A percentile compares a stretch with the other conserved stretches of the same genome.
Evolutionary conservation across 2,329 filamentous ascomycete species (phyloP).

Genomic region (Penicillium glabrum): DNA sequence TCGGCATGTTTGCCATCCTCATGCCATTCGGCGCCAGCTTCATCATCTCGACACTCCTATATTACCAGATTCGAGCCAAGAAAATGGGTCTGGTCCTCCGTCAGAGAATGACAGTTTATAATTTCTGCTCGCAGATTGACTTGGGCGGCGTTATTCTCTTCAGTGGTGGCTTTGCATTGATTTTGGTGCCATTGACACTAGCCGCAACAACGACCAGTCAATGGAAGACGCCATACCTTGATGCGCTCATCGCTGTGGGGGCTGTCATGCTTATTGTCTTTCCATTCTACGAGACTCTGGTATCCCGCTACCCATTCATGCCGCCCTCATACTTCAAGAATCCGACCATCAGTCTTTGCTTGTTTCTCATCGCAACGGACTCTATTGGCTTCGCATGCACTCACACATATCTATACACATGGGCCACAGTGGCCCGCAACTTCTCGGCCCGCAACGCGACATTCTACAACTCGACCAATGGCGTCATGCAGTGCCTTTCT

Average conservation of each 20-base stretch:
- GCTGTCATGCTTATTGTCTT: conserved; percentile 42
- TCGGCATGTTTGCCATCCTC: conserved; percentile 46
- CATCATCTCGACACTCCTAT: conserved; percentile 39
- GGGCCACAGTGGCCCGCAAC: conserved; percentile 46
- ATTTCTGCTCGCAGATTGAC: conserved; percentile 37
- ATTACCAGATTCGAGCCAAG: conserved; percentile 37
- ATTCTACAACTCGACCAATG: conserved; percentile 41
- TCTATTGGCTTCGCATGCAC: conserved; percentile 46
- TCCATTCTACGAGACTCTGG: conserved; percentile 50
- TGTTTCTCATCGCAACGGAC: conserved; percentile 45
- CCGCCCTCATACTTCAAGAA: conserved; percentile 49
- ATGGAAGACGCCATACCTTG: conserved; percentile 50
- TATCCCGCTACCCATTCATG: conserved; percentile 48
- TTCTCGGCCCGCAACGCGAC: conserved; percentile 44
- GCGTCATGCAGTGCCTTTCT: conserved; percentile 45
- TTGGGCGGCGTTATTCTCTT: conserved; percentile 48
- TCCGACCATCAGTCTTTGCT: conserved; percentile 43
- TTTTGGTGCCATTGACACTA: conserved; percentile 51
- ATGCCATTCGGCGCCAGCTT: conserved; percentile 40
- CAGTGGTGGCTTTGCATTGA: conserved; percentile 48
- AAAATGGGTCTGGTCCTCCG: conserved; percentile 27
- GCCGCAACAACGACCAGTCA: conserved; percentile 41
- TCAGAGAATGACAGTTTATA: conserved; percentile 23
- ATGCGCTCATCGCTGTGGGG: conserved; percentile 47
- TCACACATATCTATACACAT: conserved; percentile 52